These are phyloP conservation scores for Kluyveromyces lactis DNA, from an alignment of 805 yeast genomes.

Conservation along the genomic window DNA sequence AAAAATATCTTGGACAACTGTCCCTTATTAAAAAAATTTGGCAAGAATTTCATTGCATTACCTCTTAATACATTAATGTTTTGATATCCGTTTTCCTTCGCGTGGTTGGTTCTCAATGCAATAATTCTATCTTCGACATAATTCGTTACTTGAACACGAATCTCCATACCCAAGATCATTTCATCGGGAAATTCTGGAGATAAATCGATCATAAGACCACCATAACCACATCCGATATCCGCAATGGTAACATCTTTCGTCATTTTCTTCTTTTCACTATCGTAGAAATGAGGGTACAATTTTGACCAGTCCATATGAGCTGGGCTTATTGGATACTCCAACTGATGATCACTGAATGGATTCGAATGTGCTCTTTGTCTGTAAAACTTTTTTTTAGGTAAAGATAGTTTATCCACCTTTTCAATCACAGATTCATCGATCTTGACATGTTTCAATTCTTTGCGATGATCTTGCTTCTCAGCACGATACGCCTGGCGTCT, in stretches of 20 bases:
- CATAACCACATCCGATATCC: conserved; percentile 96
- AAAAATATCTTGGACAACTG: conserved; percentile 89
- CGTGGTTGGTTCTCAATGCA: conserved; percentile 56
- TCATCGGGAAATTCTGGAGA: conserved; percentile 70
- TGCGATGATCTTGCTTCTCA: conserved; percentile 42
- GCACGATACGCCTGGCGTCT: conserved; percentile 35
- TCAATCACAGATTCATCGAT: conserved; percentile 30
- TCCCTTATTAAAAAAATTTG: conserved; percentile 79
- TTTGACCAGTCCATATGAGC: conserved; percentile 79
- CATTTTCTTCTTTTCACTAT: conserved; percentile 35
- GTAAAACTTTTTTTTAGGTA: conserved; percentile 81
- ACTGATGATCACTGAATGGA: conserved; percentile 90
- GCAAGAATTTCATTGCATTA: conserved; percentile 94
- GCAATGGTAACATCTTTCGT: conserved; percentile 70
- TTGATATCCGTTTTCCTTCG: conserved; percentile 43
- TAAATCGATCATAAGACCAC: conserved; percentile 77
- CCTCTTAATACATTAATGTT: conserved; percentile 89
- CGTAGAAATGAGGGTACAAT: conserved; percentile 56
- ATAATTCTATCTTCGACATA: conserved; percentile 92
- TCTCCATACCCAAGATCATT: conserved; percentile 90
- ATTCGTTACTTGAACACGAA: conserved; percentile 94
- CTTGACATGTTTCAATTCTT: conserved; percentile 38
- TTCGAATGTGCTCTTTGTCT: conserved; percentile 97
- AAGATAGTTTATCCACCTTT: conserved; percentile 29
- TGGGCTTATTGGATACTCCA: conserved; percentile 82